Conservation (phyloP, 139 green algal genomes). For the Pseudopediastrum boryanum region DNA sequence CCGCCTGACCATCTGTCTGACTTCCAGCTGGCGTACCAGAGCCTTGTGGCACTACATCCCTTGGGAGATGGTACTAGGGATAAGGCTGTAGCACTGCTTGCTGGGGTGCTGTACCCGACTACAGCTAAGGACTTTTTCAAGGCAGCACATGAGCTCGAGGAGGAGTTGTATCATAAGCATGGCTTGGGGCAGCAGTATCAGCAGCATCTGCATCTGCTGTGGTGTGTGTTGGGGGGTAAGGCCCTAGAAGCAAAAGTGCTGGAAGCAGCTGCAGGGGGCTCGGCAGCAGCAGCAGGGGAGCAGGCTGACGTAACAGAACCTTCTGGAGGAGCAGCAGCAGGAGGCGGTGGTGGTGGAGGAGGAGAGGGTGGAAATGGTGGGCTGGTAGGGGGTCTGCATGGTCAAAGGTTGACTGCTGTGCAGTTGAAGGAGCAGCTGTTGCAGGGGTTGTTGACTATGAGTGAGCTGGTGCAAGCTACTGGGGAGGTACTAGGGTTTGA, state of each 20-base stretch:
- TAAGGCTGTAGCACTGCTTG: slow-evolving; percentile 27
- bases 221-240: slow-evolving; percentile 12
- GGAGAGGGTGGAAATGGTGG: too few species aligned
- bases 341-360: too few species aligned
- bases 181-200: slow-evolving; percentile 18
- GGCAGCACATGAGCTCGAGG: slow-evolving; percentile 12
- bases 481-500: too few species aligned
- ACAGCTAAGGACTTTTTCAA: background rate
- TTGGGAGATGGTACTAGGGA: background rate
- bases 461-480: too few species aligned
- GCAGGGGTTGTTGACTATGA: too few species aligned
- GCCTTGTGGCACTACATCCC: background rate
- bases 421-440: too few species aligned
- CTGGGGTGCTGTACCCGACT: slow-evolving; percentile 21
- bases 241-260: slow-evolving; percentile 5
- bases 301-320: background rate
- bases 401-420: too few species aligned
- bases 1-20: background rate
- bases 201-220: slow-evolving; percentile 26
- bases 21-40: background rate
- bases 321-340: background rate
- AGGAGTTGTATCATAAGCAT: background rate
- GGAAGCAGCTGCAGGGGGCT: background rate
- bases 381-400: too few species aligned
- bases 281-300: background rate